Evolutionary conservation across 129 eudicot species (phyloP).

Genomic region (Dittrichia graveolens): DNA sequence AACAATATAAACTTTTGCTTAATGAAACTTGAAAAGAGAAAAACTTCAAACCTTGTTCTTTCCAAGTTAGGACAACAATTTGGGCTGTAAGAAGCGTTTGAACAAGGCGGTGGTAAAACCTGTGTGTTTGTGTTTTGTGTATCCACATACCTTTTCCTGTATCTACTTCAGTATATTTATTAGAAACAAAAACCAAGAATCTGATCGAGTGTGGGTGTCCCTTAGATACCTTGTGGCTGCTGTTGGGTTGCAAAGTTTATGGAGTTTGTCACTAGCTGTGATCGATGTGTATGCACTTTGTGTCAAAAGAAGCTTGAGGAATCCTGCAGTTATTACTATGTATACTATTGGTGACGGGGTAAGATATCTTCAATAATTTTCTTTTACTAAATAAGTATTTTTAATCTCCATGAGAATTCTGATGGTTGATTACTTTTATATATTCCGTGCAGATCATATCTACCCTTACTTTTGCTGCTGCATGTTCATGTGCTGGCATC

Average conservation of each 20-base stretch:
- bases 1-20: not conserved
- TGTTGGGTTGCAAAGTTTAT: constrained; percentile 78
- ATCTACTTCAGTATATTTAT: not conserved
- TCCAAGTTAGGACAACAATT: no score
- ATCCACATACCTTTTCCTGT: no score
- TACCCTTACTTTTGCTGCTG: constrained; percentile 66
- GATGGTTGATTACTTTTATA: not conserved
- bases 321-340: constrained; percentile 50
- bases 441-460: constrained; percentile 49
- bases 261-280: constrained; percentile 75
- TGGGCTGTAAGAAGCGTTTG: no score
- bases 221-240: constrained; percentile 86
- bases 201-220: not conserved
- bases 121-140: no score
- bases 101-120: no score
- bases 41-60: no score
- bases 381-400: not conserved
- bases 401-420: not conserved
- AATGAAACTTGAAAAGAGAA: not conserved
- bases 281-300: constrained; percentile 64
- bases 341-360: constrained; percentile 91
- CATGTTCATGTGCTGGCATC: constrained; percentile 63
- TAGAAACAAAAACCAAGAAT: not conserved
- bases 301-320: constrained; percentile 73
- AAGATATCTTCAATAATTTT: constrained; percentile 25